Evolutionary conservation across 768 basidiomycete genomes (phyloP), one percentile per base, ranked within the genome.

Genomic region (Lactarius deliciosus): DNA sequence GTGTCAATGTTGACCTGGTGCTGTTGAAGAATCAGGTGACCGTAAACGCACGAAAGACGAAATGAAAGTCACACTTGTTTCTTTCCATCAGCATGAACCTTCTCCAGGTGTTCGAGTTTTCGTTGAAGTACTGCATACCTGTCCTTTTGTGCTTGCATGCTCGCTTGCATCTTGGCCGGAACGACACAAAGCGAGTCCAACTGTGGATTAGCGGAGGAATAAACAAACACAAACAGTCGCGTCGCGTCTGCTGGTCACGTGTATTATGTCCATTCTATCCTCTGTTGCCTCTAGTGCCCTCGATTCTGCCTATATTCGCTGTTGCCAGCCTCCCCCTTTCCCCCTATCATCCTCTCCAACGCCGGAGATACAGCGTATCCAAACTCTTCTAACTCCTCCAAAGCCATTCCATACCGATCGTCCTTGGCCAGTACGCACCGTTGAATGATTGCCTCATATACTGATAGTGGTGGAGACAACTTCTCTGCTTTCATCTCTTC

Each of bases 401-500:
- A 63, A 11, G 88, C 90, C 43, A 90, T 72, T 47, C 79, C 76
- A 77, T 83, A 86, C 57, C 94, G 84, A 18, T 80, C 70, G 73
- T 96, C 94, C 66, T 79, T 79, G 22, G 76, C 75, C 20, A 72
- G 68, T 16, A 85, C 74, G 71, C 90, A 93, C 71, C 81, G 87
- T 56, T 79, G 78, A 53, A 88, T 76, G 64, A 95, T 77, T 1
- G 79, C 77, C 40, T 83, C 80, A 76, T 95, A 95, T 36, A 88
- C 76, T 1, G 72, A 72, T 30, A 72, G 72, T 11, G 83, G 74
- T 0, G 93, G 91, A n/a, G 79, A 71, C 71, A 85, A 79, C 10
- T 79, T 79, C 41, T 81, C 82, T 0, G 80, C 76, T 75, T 95
- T 94, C 90, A 93, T 92, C 79, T 91, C 89, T 74, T 94, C 92